Evolutionary conservation across 2,329 filamentous ascomycete genomes (phyloP), one percentile per base, ranked within the genome.

Genomic region (Taxawa tesnikishii): DNA sequence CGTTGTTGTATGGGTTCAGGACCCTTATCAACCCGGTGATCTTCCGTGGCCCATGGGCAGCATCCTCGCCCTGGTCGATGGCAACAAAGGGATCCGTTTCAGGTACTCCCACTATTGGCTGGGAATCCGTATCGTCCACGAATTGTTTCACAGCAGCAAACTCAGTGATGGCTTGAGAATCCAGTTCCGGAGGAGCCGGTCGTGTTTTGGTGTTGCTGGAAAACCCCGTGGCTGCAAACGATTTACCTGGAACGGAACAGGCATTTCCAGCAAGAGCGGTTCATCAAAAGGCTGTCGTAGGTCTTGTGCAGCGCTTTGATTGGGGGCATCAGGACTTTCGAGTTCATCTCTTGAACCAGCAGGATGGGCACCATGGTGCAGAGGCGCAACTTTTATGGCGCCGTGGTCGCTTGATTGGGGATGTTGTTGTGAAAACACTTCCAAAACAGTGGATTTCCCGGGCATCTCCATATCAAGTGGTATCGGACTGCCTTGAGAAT

Each of bases 161-260:
- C 33, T 40, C 51, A 38, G 49, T 68, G 41, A 49, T 55, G 6
- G 57, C 56, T 24, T 43, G 53, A 5, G 58, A 61, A 4, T 51
- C 50, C 27, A 50, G 53, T 24, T 45, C 41, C 15, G 59, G 58
- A 13, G 54, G 60, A 46, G 40, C 58, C 53, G 47, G 63, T 43
- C 48, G 45, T 42, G 37, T 58, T 50, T 48, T 65, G 25, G 44
- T 54, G 31, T 62, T 62, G 43, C 58, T 60, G 1, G 57, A 59
- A 8, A 60, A 24, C 10, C 30, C 17, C 15, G n/a, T n/a, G n/a
- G n/a, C n/a, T n/a, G n/a, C n/a, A n/a, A n/a, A n/a, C n/a, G n/a
- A n/a, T n/a, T n/a, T n/a, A n/a, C n/a, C n/a, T n/a, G n/a, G n/a
- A n/a, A n/a, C n/a, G n/a, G n/a, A n/a, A n/a, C n/a, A n/a, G n/a